Evolutionary conservation across 148 eudicot genomes (phyloP), one percentile per base, ranked within the genome.

Genomic region (Camellia granthamiana): DNA sequence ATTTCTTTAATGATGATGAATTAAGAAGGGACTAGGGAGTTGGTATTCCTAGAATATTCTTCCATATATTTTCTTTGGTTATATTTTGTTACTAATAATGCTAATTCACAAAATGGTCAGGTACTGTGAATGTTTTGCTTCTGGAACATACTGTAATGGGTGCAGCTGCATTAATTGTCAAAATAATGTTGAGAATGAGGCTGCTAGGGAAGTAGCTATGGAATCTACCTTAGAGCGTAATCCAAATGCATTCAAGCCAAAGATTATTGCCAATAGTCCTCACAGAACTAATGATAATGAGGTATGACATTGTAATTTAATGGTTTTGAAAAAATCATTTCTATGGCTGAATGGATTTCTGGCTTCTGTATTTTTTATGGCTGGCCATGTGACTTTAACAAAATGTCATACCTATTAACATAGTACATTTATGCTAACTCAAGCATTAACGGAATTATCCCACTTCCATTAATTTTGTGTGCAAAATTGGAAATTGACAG

Each of bases 41-140:
- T 30, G 38, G 38, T 30, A 30, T 30, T 30, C 38, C 38, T 52
- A 18, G 38, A 75, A 60, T 58, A 42, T 43, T 42, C 54, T 44
- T 8, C 51, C 5, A 16, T 7, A 7, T 46, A 43, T 69, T 43
- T 69, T 44, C 52, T 44, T 42, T 68, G 16, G 21, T 16, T 46
- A 69, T 14, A 69, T 43, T 42, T n/a, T 60, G 8, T 42, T 10
- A 58, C 21, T 75, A 1, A 68, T 16, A 68, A 59, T 58, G n/a
- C 52, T 76, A 58, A 75, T 18, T 42, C 14, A 1, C 3, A 43
- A 60, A 62, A 76, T 65, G 72, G 44, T 38, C 83, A 87, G 91
- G 89, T 90, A 88, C 68, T 90, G 91, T 23, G 93, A 87, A 76
- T 90, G 93, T 82, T 90, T 88, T 84, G 86, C 90, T 49, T 77